Evolutionary conservation across 345 rosid species (phyloP), one percentile per base, ranked within the genome.

Genomic region (Lumnitzera racemosa): DNA sequence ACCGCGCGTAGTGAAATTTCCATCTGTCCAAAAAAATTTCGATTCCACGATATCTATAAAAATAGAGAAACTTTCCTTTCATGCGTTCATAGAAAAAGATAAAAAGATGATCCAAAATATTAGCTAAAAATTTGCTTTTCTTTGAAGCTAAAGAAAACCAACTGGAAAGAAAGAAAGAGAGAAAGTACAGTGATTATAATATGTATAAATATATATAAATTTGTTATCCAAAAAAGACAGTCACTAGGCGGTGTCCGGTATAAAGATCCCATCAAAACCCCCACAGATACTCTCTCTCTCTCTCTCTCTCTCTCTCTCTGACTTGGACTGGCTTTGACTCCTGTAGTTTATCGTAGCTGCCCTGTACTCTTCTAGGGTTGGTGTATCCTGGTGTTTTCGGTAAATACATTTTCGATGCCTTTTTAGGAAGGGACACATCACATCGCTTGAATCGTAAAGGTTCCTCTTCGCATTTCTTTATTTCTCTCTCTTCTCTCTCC

Each of bases 151-250:
- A 55, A 59, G 55, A 29, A 67, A 20, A 46, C 47, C 70, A 67
- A 59, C 64, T 67, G 59, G 58, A 67, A 67, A 67, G 70, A 31
- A 43, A 46, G 13, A 67, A 67, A 67, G 70, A 31, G 24, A 46
- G 13, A 47, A 43, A 31, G 43, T 4, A 36, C 10, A 9, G 7
- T 36, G 7, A 36, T 36, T 36, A 36, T 36, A 4, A 36, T 36
- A 36, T 27, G 29, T 2, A 27, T 2, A 27, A 27, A 27, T 4
- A 20, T 20, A 20, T 20, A 20, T 36, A 5, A 24, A 24, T 47
- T 50, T 25, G 55, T 60, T 60, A 60, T 60, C 63, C 63, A 61
- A 47, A 63, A 46, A 61, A 46, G 47, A 49, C 55, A 50, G 54
- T 15, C 64, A 60, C 64, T 0, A 6, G 24, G 52, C 13, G 43